Base-by-base conservation (phyloP, 306 rosid genomes). In the Castanea crenata region DNA sequence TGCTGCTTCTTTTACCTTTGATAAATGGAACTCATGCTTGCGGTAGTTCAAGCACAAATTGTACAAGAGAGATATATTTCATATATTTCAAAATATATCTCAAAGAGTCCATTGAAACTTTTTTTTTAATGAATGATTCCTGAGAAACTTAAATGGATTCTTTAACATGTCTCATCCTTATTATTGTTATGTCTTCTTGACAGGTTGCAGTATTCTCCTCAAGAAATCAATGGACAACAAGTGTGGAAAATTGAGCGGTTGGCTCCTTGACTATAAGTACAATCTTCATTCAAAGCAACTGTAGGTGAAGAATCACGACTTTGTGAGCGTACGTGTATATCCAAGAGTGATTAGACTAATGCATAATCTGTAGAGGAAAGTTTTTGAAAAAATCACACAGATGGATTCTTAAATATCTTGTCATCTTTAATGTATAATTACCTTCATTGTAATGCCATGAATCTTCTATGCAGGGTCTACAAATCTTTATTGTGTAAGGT, bases 161-260 rank as follows among this genome's bases (percentile, higher is more conserved):
- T 5, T 0, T 25, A 9, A 19, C 67, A 23, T 59, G 25, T 25
- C 44, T 67, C 52, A 19, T 67, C 25, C n/a, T 18, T 35, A 19
- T 68, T 19, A 35, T 19, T 4, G 8, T 35, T 59, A 58, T 82
- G 41, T 78, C 74, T 83, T 76, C 75, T 74, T 73, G 84, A 80
- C 91, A 96, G 99, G 92, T 84, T 96, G 92, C 91, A 16, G 67
- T 96, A 93, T 83, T 81, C 91, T 71, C 91, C 96, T 35, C 74
- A 51, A n/a, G 96, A 91, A 81, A 81, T 83, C 59, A 81, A 89
- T 78, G 98, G 97, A 76, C 83, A 87, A 68, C 81, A 18, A 83
- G 84, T 13, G 56, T 96, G 99, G 99, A 89, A 87, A 84, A 58
- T 93, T 76, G 93, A 93, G 83, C 92, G 98, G 51, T 84, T 96